Percentiles rank a stretch among this genome's conserved stretches.
Evolutionary conservation across 2,329 filamentous ascomycete genomes (phyloP).

Genomic region (Talaromyces verruculosus): DNA sequence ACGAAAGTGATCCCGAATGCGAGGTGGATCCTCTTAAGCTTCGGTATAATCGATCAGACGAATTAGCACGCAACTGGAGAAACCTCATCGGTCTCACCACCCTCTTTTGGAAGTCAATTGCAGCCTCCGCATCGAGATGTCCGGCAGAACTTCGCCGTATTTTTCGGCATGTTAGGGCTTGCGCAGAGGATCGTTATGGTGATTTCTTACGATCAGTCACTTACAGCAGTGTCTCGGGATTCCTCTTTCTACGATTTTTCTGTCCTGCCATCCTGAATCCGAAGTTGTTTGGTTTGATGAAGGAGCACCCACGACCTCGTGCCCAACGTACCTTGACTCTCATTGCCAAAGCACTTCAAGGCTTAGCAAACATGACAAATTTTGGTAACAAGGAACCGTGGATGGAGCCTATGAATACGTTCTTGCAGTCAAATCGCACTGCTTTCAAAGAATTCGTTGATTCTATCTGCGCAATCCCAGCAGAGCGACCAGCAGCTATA

Average conservation of each 20-base stretch:
- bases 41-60: conserved; percentile 64
- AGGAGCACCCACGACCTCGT: conserved; percentile 78
- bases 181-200: conserved; percentile 91
- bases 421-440: conserved; percentile 71
- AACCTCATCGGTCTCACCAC: conserved; percentile 73
- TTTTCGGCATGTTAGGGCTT: conserved; percentile 86
- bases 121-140: conserved; percentile 69
- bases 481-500: conserved; percentile 63
- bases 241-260: conserved; percentile 91
- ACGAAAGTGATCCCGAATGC: conserved; percentile 85
- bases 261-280: conserved; percentile 95
- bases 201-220: conserved; percentile 85
- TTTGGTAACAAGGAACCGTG: conserved; percentile 96
- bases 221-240: conserved; percentile 93
- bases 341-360: conserved; percentile 89
- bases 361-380: conserved; percentile 82
- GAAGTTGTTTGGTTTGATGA: conserved; percentile 84
- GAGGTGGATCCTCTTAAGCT: conserved; percentile 79
- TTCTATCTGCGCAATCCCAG: conserved; percentile 76
- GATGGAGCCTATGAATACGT: conserved; percentile 98
- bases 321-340: conserved; percentile 87
- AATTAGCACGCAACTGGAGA: conserved; percentile 80
- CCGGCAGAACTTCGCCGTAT: conserved; percentile 80
- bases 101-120: conserved; percentile 82
- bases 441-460: conserved; percentile 88